Percentiles rank a stretch among this genome's conserved stretches.
phyloP scores from a whole-genome alignment of 108 stramenopile genomes.

The Nitzschia putrida region DNA sequence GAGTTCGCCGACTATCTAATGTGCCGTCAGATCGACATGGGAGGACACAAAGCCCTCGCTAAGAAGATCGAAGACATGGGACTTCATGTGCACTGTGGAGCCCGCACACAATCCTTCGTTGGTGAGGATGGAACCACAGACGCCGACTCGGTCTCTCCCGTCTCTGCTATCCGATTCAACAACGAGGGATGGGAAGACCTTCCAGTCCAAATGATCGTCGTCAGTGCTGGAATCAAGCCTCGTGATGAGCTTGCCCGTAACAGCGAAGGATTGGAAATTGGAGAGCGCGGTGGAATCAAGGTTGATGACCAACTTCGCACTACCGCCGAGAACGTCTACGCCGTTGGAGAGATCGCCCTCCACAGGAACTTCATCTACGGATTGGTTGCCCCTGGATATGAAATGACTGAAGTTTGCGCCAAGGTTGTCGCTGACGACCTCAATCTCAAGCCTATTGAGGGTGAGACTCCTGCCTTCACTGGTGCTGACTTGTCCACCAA shows the following conservation, averaged over 20 bases:
- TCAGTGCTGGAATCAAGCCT: constrained; percentile 90
- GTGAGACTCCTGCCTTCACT: constrained; percentile 66
- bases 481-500: constrained; percentile 94
- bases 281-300: constrained; percentile 89
- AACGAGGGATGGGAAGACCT: constrained; percentile 90
- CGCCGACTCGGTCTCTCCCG: constrained; percentile 61
- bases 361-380: constrained; percentile 94
- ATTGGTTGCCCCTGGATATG: constrained; percentile 88
- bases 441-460: constrained; percentile 41
- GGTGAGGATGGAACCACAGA: constrained; percentile 82
- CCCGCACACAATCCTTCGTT: constrained; percentile 87
- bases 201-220: constrained; percentile 91
- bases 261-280: constrained; percentile 58
- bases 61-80: constrained; percentile 92
- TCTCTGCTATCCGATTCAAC: constrained; percentile 73
- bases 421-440: constrained; percentile 71
- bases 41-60: constrained; percentile 89
- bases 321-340: constrained; percentile 77
- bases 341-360: constrained; percentile 90
- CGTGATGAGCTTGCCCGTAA: constrained; percentile 87
- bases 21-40: constrained; percentile 95
- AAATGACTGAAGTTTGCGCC: constrained; percentile 89
- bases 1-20: constrained; percentile 93
- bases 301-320: constrained; percentile 87
- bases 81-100: constrained; percentile 88